Evolutionary conservation across 2,329 filamentous ascomycete species (phyloP), one percentile per base, ranked within the genome.

Genomic region (Trichoderma afroharzianum): DNA sequence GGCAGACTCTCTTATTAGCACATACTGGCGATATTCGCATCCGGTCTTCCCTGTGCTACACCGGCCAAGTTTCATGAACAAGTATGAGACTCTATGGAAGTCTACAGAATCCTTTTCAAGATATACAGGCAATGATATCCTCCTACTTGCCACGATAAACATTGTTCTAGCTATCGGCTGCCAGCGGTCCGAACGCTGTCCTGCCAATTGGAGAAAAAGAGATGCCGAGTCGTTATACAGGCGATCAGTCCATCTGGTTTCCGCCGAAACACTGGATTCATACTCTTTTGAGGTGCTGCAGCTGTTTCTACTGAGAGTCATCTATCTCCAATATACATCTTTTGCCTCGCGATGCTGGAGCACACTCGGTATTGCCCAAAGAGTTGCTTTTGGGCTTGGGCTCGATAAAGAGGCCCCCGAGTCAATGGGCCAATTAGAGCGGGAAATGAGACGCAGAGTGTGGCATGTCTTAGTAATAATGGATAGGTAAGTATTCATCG

Each of bases 261-360:
- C 67, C 8, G 67, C 67, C 2, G 67, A 69, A 32, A 69, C 67
- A 7, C 21, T 69, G 7, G 67, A 69, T 21, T 61, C 58, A 21
- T 69, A 69, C 21, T 69, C 57, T 0, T 69, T 69, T 8, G 57
- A 69, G 14, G 55, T 61, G 6, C 12, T 33, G 6, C 67, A 69
- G 11, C 57, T 69, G 3, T 62, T 69, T n/a, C 9, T 69, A 1
- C 30, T 69, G 4, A 50, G 67, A 14, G 43, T 47, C 11, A 69
- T 69, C 24, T 69, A 69, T 21, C 39, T 69, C 4, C 67, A 69
- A n/a, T 69, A 69, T 18, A 61, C 67, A 2, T 39, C 67, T 3
- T 69, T 69, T 69, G 67, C 67, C 30, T 62, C 67, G 32, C 58
- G 67, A 53, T 69, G 67, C 30, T 69, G 67, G 67, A 69, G 57